These are phyloP conservation scores for Mortierella sp. DNA, from an alignment of 371 early-diverging fungal species.

Conservation along the genomic window DNA sequence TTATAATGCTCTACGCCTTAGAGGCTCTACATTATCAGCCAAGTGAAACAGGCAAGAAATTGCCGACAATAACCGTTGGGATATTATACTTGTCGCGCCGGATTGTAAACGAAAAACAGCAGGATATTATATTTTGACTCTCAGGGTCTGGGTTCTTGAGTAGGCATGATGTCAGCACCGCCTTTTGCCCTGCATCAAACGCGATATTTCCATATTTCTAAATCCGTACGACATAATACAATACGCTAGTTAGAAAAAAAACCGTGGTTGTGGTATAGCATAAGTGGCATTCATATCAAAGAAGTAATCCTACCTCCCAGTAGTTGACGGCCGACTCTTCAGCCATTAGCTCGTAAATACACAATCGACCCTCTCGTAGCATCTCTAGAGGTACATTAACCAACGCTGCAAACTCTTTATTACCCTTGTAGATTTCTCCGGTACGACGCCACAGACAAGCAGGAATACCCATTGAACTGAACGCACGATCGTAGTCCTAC, in stretches of 20 bases:
- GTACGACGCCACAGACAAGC: constrained; percentile 95
- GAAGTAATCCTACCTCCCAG: constrained; percentile 73
- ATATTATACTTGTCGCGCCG: constrained; percentile 93
- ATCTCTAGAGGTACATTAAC: constrained; percentile 84
- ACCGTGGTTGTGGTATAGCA: background rate
- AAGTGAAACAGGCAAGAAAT: constrained; percentile 78
- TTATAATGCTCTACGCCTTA: background rate
- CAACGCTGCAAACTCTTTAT: constrained; percentile 92
- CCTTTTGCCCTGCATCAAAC: constrained; percentile 95
- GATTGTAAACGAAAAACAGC: constrained; percentile 94
- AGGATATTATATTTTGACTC: constrained; percentile 72
- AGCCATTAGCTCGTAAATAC: constrained; percentile 94
- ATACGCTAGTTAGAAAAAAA: background rate
- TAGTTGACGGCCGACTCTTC: constrained; percentile 93
- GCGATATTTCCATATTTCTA: constrained; percentile 95
- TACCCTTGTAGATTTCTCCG: constrained; percentile 95
- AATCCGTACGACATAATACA: background rate
- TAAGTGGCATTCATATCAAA: background rate
- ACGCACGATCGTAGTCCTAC: constrained; percentile 93
- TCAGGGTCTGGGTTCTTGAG: constrained; percentile 72
- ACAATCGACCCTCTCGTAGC: constrained; percentile 80
- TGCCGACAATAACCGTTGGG: constrained; percentile 84
- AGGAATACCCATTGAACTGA: constrained; percentile 95
- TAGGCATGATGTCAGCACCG: constrained; percentile 90
- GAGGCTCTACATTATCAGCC: constrained; percentile 11